Base-by-base conservation (phyloP, 305 asterid species). In the Fraxinus ornus region DNA sequence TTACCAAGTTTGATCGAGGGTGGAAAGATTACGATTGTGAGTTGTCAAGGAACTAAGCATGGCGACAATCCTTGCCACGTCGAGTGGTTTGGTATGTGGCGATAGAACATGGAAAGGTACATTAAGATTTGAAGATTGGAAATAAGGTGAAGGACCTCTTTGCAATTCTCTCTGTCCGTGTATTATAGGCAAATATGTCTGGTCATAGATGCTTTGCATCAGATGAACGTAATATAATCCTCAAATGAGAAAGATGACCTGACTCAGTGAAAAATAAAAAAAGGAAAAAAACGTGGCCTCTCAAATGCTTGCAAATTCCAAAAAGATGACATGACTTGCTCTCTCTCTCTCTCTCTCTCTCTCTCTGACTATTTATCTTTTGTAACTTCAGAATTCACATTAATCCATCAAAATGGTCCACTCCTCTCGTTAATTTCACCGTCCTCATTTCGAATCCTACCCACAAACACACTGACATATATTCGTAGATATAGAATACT, bases 351-450 rank as follows among this genome's bases (percentile, higher is more conserved):
- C 3, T 77, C 80, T 83, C 81, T 35, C 80, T 28, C 79, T 47
- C 80, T 15, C 81, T 64, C 80, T 30, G 28, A n/a, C 33, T 44
- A n/a, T 62, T 26, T 74, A 15, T 55, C 66, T 60, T 49, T 86
- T 68, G 75, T 15, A 68, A 30, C 41, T 70, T 26, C 75, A 70
- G 41, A 15, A 13, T 28, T 70, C 36, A 21, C 75, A 68, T 30
- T 30, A 30, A 30, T 30, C 33, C 79, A 73, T 73, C 77, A 28
- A 85, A 33, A 36, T 32, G 36, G 76, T 64, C 66, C 30, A 80
- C 88, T 88, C 36, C 75, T 70, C 21, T 30, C 88, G 86, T 84
- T 86, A 30, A 78, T 84, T 84, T 84, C 88, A 83, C 88, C 89
- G 75, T 83, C 83, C 77, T 68, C 79, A 26, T 44, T 72, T 76